Percentiles rank a stretch among this genome's conserved stretches.
These are phyloP conservation scores for Fusarium devonianum DNA, from an alignment of 2,329 filamentous ascomycete species.

Conservation along the genomic window DNA sequence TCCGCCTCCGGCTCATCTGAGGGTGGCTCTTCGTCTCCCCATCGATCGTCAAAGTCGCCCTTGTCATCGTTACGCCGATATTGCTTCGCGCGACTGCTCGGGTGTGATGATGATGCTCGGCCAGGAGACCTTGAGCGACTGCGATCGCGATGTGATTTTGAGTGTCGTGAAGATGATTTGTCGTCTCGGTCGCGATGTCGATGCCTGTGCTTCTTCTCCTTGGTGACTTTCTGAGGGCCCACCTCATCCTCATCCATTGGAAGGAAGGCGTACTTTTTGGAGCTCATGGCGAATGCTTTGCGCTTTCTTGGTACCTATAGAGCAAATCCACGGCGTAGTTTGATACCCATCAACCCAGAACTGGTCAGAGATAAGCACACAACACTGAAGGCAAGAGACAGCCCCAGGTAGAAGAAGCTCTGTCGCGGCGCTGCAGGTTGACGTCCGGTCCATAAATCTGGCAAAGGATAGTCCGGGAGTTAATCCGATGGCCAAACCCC, in stretches of 20 bases:
- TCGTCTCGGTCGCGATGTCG: conserved; percentile 50
- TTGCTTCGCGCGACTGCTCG: conserved; percentile 50
- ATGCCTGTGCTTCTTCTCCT: conserved; percentile 56
- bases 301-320: neutral
- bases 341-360: neutral
- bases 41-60: conserved; percentile 74
- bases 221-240: conserved; percentile 60
- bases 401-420: conserved; percentile 18
- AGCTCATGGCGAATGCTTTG: conserved; percentile 50
- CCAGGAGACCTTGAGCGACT: conserved; percentile 47
- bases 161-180: conserved; percentile 38
- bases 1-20: conserved; percentile 53
- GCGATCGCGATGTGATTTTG: conserved; percentile 41
- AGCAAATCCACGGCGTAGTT: neutral
- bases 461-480: conserved; percentile 33
- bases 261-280: conserved; percentile 71
- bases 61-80: conserved; percentile 52
- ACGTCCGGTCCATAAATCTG: conserved; percentile 13
- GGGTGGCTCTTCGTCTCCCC: conserved; percentile 77
- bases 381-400: conserved; percentile 4
- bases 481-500: conserved; percentile 35
- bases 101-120: conserved; percentile 37
- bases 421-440: conserved; percentile 10
- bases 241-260: conserved; percentile 72
- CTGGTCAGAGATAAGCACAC: too few relatives aligned